Evolutionary conservation across 148 eudicot species (phyloP).

Genomic region (Arctostaphylos glauca): DNA sequence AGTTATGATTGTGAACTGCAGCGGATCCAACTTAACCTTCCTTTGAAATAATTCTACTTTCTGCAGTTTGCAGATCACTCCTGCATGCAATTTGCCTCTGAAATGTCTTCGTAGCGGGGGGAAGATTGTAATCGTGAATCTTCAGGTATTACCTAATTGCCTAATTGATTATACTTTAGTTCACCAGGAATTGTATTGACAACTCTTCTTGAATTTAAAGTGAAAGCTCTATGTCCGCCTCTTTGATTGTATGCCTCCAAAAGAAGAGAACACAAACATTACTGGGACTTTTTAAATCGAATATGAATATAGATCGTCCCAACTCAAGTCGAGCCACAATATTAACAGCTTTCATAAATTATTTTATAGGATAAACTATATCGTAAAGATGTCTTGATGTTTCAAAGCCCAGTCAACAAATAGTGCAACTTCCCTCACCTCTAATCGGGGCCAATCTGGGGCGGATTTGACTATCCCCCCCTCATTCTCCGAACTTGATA

Average conservation of each 20-base stretch:
- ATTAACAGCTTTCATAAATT: too few species aligned
- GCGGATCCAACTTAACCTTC: not conserved
- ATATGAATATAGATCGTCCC: too few species aligned
- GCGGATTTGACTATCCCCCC: too few species aligned
- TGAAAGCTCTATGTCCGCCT: not conserved
- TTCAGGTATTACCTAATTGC: constrained; percentile 61
- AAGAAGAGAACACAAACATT: too few species aligned
- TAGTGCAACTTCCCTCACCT: too few species aligned
- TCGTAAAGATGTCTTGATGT: too few species aligned
- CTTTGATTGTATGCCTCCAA: not conserved
- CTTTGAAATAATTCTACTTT: constrained; percentile 7
- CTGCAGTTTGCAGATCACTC: constrained; percentile 97
- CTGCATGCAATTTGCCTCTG: constrained; percentile 93
- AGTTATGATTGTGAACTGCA: not conserved
- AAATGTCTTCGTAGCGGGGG: constrained; percentile 86
- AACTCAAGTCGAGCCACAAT: too few species aligned
- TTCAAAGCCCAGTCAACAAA: too few species aligned
- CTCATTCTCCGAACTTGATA: too few species aligned
- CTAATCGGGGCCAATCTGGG: too few species aligned
- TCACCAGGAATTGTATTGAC: not conserved
- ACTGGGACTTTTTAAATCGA: too few species aligned
- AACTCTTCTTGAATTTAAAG: not conserved
- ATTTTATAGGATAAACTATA: too few species aligned
- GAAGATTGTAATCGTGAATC: constrained; percentile 90
- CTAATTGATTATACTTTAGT: not conserved